Evolutionary conservation across 352 stramenopile genomes (phyloP), one percentile per base, ranked within the genome.

Genomic region (Phytopythium litorale): DNA sequence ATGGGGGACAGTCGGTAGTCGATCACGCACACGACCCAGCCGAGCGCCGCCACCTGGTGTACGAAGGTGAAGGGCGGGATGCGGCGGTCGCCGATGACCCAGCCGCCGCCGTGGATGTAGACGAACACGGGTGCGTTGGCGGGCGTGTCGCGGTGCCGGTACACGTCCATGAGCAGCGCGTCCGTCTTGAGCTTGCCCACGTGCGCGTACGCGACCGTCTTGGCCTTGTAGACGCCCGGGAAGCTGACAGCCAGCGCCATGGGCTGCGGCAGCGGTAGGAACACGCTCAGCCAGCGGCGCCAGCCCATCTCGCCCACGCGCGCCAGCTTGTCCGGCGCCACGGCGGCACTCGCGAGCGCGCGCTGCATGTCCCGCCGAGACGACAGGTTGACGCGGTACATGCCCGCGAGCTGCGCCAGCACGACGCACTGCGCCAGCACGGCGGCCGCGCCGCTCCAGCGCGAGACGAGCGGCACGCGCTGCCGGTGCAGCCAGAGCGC

Each of bases 1-100:
- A 70, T 71, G n/a, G 81, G 81, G 7, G 79, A 87, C 12, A 88
- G 51, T 5, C 81, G 77, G 67, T 90, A 90, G 75, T 90, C 81
- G 30, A 88, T 87, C 28, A 86, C 73, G 57, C 77, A 87, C 21
- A 90, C 78, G 16, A 89, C 53, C 79, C 79, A 90, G 28, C 79
- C 81, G 51, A 82, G 72, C 7, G 63, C 66, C 12, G 72, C 80
- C 7, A 89, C 71, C 40, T 87, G 73, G 58, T 90, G 81, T 3
- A 90, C 62, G 12, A 84, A 76, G 15, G 77, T 53, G 23, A 74
- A 77, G 16, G 76, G 79, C 18, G 78, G 66, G 45, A 79, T 75
- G 15, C 74, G 68, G 30, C 75, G 77, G 60, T 83, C 76, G 38
- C 79, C 79, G 19, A 87, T 70, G 58, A 90, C 61, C 81, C 81